A percentile compares a stretch with the other conserved stretches of the same genome.
phyloP scores from a whole-genome alignment of 2,329 filamentous ascomycete species.

The Amauroascus niger region DNA sequence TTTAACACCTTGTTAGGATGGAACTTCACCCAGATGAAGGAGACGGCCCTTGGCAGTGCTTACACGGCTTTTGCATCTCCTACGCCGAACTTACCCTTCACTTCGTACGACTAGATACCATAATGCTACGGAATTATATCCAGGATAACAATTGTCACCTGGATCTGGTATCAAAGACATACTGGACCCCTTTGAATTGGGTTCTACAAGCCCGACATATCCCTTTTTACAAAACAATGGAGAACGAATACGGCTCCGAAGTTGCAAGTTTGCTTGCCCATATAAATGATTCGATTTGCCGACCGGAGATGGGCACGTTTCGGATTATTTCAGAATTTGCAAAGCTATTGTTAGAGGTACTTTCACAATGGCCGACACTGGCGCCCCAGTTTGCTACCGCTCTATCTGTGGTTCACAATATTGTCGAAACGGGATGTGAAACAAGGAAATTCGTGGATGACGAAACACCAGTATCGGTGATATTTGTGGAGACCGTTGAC shows the following conservation, averaged over 20 bases:
- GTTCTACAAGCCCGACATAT: conserved; percentile 27
- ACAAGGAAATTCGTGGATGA: conserved; percentile 20
- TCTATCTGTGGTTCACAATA: conserved; percentile 21
- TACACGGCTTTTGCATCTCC: conserved; percentile 36
- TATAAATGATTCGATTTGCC: conserved; percentile 25
- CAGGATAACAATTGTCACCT: conserved; percentile 24
- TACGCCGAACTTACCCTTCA: conserved; percentile 35
- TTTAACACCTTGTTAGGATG: conserved; percentile 19
- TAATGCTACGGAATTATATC: conserved; percentile 24
- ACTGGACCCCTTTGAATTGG: conserved; percentile 30
- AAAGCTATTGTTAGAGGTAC: conserved; percentile 22
- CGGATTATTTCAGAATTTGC: conserved; percentile 25
- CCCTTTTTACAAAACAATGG: conserved; percentile 32
- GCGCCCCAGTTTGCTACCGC: conserved; percentile 20
- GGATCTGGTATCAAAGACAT: conserved; percentile 28
- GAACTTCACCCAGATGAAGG: conserved; percentile 28
- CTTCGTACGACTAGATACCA: conserved; percentile 34
- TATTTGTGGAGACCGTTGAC: conserved; percentile 18
- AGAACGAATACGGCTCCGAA: conserved; percentile 25
- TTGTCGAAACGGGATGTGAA: conserved; percentile 27
- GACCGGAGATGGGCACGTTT: conserved; percentile 23
- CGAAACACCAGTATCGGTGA: conserved; percentile 17
- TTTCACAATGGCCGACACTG: conserved; percentile 26
- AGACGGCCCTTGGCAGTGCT: conserved; percentile 22
- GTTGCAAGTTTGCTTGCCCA: conserved; percentile 23